These are phyloP conservation scores for Trypanosoma lewisi DNA, from an alignment of 208 protist species.

Conservation along the genomic window DNA sequence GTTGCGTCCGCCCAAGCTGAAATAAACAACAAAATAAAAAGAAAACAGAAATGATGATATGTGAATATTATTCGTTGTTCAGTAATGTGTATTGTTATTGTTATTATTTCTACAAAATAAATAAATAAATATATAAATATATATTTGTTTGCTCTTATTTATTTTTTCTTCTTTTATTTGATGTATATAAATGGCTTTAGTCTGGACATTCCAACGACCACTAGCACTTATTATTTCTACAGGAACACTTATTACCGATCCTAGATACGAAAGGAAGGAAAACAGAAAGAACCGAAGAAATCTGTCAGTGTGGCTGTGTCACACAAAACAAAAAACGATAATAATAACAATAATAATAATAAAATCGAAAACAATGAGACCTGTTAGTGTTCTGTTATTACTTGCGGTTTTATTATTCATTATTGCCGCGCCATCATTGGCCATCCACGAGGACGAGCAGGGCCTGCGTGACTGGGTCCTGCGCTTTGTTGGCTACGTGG, in stretches of 20 bases:
- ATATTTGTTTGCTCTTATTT: no score
- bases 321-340: not conserved
- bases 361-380: not conserved
- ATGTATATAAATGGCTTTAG: no score
- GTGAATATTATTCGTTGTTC: not conserved
- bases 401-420: conserved; percentile 14
- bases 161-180: no score
- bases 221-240: no score
- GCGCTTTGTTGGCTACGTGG: conserved; percentile 71
- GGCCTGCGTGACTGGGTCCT: conserved; percentile 81
- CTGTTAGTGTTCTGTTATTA: conserved; percentile 3
- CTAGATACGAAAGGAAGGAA: not conserved
- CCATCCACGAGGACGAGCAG: conserved; percentile 88
- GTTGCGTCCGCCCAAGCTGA: no score
- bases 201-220: no score
- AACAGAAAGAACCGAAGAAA: not conserved
- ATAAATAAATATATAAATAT: conserved; percentile 4
- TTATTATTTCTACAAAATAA: not conserved
- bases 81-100: not conserved
- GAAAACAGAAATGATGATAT: not conserved
- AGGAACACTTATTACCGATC: no score
- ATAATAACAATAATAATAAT: no score
- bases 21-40: no score
- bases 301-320: not conserved
- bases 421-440: conserved; percentile 22